Base-by-base conservation (phyloP, 108 stramenopile species). In the Phaeodactylum tricornutum region DNA sequence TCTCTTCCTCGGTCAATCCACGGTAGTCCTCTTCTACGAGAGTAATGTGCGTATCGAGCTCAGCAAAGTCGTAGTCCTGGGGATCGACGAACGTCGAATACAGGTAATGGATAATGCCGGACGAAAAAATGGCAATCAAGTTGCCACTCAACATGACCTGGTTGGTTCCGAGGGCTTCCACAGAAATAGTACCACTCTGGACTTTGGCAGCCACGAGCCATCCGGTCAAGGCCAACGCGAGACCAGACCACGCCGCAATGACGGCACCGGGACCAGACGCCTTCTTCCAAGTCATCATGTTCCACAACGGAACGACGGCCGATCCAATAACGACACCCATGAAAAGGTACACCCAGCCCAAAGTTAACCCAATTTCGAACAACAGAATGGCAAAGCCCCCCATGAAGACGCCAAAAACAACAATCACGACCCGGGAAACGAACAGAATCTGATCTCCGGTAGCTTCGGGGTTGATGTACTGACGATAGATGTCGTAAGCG, bases 321-420 rank as follows among this genome's bases (percentile, higher is more conserved):
- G 87, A 92, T 57, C 93, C 93, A 56, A 94, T 92, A 6, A 85
- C 45, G 50, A 92, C 52, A 32, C 93, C 93, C 93, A 94, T 94
- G 67, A 92, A 90, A 43, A 89, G 71, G 70, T 94, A 94, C 46
- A 94, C 90, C 85, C 87, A 94, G 52, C 93, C 93, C 43, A 94
- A 81, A 54, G 66, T 78, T 17, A 41, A 12, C 16, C 46, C 69
- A 24, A 81, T 67, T 35, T 63, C 54, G 31, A 60, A 37, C 1
- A 88, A 71, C 12, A 46, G 26, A 35, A 81, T 74, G 25, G 82
- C 63, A 35, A 94, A 75, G 23, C 53, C 55, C 31, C 93, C 93
- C 78, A 81, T 83, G 60, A 87, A 56, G 29, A 83, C 45, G 37
- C 90, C 87, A 46, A 89, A 94, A n/a, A 52, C 64, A 28, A 89